Conservation (phyloP, 129 eudicot genomes). For the Heracleum sosnowskyi region DNA sequence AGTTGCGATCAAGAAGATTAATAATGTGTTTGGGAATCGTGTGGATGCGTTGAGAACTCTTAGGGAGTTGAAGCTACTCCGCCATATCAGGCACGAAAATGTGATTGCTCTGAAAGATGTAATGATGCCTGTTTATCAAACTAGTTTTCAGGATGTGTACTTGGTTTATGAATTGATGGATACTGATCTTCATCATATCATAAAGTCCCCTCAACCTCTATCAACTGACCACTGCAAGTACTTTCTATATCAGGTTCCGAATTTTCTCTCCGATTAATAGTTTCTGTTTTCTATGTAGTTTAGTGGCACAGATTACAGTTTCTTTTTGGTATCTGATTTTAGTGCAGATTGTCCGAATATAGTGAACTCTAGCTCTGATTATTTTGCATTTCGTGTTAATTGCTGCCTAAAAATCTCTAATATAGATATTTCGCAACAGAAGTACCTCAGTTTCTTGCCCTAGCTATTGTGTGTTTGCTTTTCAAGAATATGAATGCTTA, state of each 20-base stretch:
- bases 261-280: not conserved
- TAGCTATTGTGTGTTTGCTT: not conserved
- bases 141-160: slow-evolving; percentile 68
- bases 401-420: not conserved
- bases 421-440: not conserved
- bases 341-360: not conserved
- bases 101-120: slow-evolving; percentile 79
- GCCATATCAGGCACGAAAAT: slow-evolving; percentile 61
- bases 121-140: slow-evolving; percentile 49
- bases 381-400: not conserved
- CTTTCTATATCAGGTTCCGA: slow-evolving; percentile 62
- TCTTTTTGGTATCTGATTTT: not conserved
- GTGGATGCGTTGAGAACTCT: slow-evolving; percentile 67
- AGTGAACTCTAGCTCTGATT: not conserved
- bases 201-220: slow-evolving; percentile 68
- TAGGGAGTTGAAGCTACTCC: slow-evolving; percentile 62
- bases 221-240: slow-evolving; percentile 75
- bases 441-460: not conserved
- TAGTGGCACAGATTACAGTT: not conserved
- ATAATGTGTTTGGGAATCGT: slow-evolving; percentile 53
- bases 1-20: slow-evolving; percentile 79
- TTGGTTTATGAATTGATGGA: slow-evolving; percentile 84
- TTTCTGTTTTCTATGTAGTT: not conserved
- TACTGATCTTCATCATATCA: slow-evolving; percentile 80
- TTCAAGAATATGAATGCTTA: not conserved